Evolutionary conservation across 2,329 filamentous ascomycete species (phyloP).

Genomic region (Fusarium foetens): DNA sequence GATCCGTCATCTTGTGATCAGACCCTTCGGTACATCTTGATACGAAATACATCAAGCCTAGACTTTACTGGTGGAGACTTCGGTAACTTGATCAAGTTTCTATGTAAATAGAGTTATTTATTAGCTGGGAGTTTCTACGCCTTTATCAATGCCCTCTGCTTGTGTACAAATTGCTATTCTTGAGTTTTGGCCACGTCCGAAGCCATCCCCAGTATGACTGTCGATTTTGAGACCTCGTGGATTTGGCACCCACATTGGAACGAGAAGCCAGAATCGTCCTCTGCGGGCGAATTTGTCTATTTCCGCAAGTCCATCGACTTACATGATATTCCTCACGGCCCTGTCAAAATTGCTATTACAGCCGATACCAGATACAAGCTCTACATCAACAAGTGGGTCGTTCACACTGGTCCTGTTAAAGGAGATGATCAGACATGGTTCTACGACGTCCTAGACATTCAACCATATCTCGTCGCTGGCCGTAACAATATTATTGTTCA

Average conservation of each 20-base stretch:
- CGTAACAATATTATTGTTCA: neutral
- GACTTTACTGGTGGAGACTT: neutral
- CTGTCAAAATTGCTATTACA: neutral
- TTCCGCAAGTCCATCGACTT: neutral
- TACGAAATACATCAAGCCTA: neutral
- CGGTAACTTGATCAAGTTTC: neutral
- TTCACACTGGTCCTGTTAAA: neutral
- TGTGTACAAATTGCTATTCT: neutral
- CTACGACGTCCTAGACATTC: neutral
- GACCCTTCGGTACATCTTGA: neutral
- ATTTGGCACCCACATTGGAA: neutral
- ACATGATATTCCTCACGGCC: neutral
- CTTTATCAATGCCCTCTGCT: neutral
- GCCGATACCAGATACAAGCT: neutral
- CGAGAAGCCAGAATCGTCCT: neutral
- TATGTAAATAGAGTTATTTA: neutral
- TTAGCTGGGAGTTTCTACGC: neutral
- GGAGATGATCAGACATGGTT: neutral
- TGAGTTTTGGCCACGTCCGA: neutral
- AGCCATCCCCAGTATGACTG: neutral
- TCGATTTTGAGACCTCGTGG: neutral
- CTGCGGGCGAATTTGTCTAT: neutral
- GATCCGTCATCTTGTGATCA: neutral
- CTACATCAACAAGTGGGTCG: neutral
- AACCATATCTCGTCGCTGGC: neutral